Base-by-base conservation (phyloP, 805 yeast species). In the Starmerella davenportii region DNA sequence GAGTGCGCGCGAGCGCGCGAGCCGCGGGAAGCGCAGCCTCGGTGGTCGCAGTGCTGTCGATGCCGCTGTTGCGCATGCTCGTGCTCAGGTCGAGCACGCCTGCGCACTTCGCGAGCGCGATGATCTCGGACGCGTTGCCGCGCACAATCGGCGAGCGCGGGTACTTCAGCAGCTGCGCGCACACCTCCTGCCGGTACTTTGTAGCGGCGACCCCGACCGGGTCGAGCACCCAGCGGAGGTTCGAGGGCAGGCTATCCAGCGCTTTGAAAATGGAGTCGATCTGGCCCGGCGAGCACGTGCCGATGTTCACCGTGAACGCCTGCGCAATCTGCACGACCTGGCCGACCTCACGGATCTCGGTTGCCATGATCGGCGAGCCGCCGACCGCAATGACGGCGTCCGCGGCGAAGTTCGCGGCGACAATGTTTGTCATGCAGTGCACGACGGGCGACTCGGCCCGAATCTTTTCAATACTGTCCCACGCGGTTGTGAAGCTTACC, bases 161-260 rank as follows among this genome's bases (percentile, higher is more conserved):
- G 11, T 63, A 54, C 28, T 73, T 63, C 24, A 84, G 54, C 8
- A 82, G 48, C 1, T 53, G 52, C 21, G 61, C 54, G 37, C 74
- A 68, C 15, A 72, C 61, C 3, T 56, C 50, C 30, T 61, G 59
- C 42, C 95, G 64, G 4, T 70, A 66, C 3, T 51, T 40, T 0
- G 93, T 66, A 0, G 95, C 94, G 21, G 93, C 93, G 30, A 76
- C 81, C 1, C 84, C 95, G n/a, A 84, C 94, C 1, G 95, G 95
- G 55, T 84, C 95, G 47, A 78, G 75, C 0, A 84, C 70, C 24
- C 84, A 67, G 3, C 80, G 85, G 34, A 66, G 63, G 13, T 55
- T 48, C 13, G 51, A 52, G 51, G 76, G 77, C 53, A 84, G 81
- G 0, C 66, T 69, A 8, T 53, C 51, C 16, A 77, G 55, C 4